These are phyloP conservation scores for Cordyceps pruinosa DNA, from an alignment of 2,329 filamentous ascomycete species.

Conservation along the genomic window DNA sequence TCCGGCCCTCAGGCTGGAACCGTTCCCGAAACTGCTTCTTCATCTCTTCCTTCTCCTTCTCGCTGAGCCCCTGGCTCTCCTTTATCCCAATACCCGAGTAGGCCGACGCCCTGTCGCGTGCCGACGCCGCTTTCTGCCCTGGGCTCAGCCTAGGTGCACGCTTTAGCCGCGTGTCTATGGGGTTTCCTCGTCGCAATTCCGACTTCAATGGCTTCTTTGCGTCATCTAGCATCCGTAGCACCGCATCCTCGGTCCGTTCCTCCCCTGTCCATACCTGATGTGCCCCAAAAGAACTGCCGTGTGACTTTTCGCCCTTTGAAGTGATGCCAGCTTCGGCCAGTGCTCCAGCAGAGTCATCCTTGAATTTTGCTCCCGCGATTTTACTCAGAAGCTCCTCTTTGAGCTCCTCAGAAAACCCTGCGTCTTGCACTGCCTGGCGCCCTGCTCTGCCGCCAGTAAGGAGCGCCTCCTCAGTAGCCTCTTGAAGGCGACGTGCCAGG, in stretches of 20 bases:
- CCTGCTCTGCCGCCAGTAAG: conserved; percentile 52
- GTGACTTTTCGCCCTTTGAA: conserved; percentile 22
- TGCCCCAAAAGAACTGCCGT: not conserved
- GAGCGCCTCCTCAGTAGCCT: conserved; percentile 58
- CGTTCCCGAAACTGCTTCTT: conserved; percentile 71
- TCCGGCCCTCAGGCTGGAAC: conserved; percentile 65
- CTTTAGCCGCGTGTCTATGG: conserved; percentile 47
- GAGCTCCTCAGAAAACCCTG: conserved; percentile 57
- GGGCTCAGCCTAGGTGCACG: conserved; percentile 31
- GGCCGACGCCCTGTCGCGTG: conserved; percentile 49
- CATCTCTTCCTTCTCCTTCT: conserved; percentile 65
- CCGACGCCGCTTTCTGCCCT: conserved; percentile 44
- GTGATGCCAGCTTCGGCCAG: conserved; percentile 43
- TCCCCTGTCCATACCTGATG: conserved; percentile 64
- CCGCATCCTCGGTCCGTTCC: conserved; percentile 67
- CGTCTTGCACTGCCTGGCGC: conserved; percentile 52
- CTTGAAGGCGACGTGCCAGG: conserved; percentile 50
- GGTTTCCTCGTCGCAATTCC: conserved; percentile 40
- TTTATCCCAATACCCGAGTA: conserved; percentile 45
- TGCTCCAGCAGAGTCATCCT: conserved; percentile 40
- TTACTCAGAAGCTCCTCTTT: conserved; percentile 52
- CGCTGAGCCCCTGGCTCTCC: conserved; percentile 47
- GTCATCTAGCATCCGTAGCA: conserved; percentile 79
- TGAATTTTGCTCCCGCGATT: conserved; percentile 48
- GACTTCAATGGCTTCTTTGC: conserved; percentile 61